Conservation (phyloP, 257 asterid genomes). For the Solanum neorickii region DNA sequence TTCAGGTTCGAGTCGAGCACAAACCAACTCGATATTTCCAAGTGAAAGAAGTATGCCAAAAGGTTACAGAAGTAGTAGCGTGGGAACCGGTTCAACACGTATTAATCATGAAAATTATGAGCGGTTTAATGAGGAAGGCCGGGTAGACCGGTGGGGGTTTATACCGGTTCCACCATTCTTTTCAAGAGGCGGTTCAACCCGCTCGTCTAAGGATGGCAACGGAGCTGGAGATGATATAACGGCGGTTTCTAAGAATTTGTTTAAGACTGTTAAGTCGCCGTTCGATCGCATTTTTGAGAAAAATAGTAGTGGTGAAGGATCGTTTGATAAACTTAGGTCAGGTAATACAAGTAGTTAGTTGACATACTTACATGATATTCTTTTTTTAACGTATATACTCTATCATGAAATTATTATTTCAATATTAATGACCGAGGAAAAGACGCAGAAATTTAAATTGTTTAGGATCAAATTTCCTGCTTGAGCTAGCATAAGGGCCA, state of each 20-base stretch:
- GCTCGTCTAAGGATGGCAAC: neutral
- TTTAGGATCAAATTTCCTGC: neutral
- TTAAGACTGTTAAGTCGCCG: conserved; percentile 14
- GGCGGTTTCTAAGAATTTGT: neutral
- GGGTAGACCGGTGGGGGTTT: conserved; percentile 8
- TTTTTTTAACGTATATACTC: too few relatives aligned
- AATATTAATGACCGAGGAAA: neutral
- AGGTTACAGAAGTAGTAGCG: conserved; percentile 15
- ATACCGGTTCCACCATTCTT: conserved; percentile 3
- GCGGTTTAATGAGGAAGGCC: conserved; percentile 7
- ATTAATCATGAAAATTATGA: neutral
- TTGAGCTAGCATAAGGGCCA: neutral
- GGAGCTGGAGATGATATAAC: neutral
- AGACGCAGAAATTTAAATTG: neutral
- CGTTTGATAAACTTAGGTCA: conserved; percentile 6
- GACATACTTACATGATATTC: neutral
- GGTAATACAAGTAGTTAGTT: neutral
- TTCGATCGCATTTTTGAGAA: conserved; percentile 17
- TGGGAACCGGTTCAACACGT: neutral
- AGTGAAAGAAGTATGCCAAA: conserved; percentile 10
- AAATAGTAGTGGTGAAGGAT: conserved; percentile 12
- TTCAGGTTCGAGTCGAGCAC: conserved; percentile 5
- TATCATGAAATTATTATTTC: neutral
- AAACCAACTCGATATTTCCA: conserved; percentile 4
- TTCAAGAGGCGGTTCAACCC: conserved; percentile 5